Base-by-base conservation (phyloP, 768 basidiomycete species). In the Coprinopsis cinerea region DNA sequence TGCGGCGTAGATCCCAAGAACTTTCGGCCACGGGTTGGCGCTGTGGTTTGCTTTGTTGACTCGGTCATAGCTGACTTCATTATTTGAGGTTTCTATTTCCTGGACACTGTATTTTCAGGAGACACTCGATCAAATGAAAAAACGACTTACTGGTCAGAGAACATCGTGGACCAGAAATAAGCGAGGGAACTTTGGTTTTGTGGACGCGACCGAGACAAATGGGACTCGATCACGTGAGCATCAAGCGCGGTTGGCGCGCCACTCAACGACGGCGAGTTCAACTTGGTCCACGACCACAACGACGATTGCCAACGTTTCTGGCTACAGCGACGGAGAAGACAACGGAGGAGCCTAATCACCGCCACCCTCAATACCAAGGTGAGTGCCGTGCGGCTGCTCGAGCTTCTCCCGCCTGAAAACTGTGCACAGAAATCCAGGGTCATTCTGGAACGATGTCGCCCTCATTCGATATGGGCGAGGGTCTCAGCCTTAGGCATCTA, bases 401-500 rank as follows among this genome's bases (percentile, higher is more conserved):
- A 4, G 22, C 43, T 26, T 13, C 28, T 22, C 15, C 26, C 7
- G 23, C 3, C 3, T 22, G 20, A 32, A 11, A 9, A 9, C 17
- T 45, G 18, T 47, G 14, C 32, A 23, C 44, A 22, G 27, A n/a
- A 15, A 4, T 23, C 28, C 42, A 32, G 18, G 44, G 39, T 34
- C 44, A 27, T 44, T 32, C 37, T 41, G 34, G 50, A 30, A 45
- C 26, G 25, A 54, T 61, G 51, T 45, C 55, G 44, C 57, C 40
- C 61, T 67, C 61, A 55, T 63, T 55, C 44, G 44, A 34, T n/a
- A 61, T 64, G 34, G 69, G 71, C 4, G 62, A 57, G 36, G 71
- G 72, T 46, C 61, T 78, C 18, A 83, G 78, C 49, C 62, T 74
- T 42, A 70, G 75, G 58, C 76, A 80, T 61, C 57, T 81, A 23